A percentile compares a stretch with the other conserved stretches of the same genome.
Conservation (phyloP, 495 filamentous ascomycete genomes). For the Penicillium salamii region DNA sequence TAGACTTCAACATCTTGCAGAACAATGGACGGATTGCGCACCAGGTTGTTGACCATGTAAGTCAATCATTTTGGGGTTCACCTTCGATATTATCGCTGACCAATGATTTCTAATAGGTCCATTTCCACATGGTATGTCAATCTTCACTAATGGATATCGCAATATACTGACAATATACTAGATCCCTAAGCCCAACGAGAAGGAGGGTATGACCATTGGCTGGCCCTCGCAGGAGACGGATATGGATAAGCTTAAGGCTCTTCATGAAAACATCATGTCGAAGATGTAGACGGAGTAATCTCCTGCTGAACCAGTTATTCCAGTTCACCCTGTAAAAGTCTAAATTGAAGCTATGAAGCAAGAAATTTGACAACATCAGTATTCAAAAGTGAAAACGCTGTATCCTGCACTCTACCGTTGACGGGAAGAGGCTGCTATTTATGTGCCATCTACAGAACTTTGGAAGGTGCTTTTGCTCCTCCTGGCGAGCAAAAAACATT, state of each 20-base stretch:
- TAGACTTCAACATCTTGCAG: slow-evolving; percentile 90
- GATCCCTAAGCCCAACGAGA: slow-evolving; percentile 93
- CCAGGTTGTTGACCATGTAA: slow-evolving; percentile 89
- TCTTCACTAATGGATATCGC: not conserved
- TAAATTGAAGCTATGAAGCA: too few relatives aligned
- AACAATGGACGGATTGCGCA: slow-evolving; percentile 96
- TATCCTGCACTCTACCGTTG: too few relatives aligned
- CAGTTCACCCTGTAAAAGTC: too few relatives aligned
- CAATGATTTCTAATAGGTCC: slow-evolving; percentile 56
- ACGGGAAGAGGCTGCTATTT: too few relatives aligned
- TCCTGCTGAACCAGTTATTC: too few relatives aligned
- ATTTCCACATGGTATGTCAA: slow-evolving; percentile 82
- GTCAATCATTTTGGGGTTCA: slow-evolving; percentile 16
- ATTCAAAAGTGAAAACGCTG: too few relatives aligned
- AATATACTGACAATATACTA: slow-evolving; percentile 30
- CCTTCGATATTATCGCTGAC: not conserved
- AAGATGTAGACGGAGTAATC: too few relatives aligned
- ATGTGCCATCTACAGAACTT: too few relatives aligned
- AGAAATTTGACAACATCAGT: too few relatives aligned
- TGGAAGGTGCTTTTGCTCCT: too few relatives aligned
- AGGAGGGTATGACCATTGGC: slow-evolving; percentile 73
- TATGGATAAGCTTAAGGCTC: slow-evolving; percentile 78
- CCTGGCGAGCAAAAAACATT: too few relatives aligned
- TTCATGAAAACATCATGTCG: slow-evolving; percentile 77
- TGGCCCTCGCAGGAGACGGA: slow-evolving; percentile 79